These are phyloP conservation scores for Groenewaldozyma salmanticensis DNA, from an alignment of 805 yeast species.

Conservation along the genomic window DNA sequence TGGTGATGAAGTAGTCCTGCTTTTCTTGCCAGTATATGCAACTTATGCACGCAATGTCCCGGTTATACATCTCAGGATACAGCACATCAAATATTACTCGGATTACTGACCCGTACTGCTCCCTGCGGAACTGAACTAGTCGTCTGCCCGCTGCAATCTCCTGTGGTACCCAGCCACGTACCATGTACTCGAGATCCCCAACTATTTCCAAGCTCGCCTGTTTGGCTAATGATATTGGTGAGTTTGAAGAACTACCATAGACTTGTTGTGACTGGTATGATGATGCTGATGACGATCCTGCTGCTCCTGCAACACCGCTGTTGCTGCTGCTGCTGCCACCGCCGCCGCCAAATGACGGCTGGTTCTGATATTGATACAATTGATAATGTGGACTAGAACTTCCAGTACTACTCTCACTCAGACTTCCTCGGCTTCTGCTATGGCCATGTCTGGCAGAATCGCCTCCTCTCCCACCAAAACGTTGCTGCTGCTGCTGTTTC, in stretches of 20 bases:
- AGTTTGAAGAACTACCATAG: not conserved
- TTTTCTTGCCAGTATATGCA: conserved; percentile 51
- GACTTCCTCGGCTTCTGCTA: too few species aligned
- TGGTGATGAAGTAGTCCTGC: conserved; percentile 44
- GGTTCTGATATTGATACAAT: not conserved
- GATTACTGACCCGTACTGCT: conserved; percentile 28
- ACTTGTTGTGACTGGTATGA: not conserved
- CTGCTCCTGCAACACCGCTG: not conserved
- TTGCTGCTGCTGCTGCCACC: not conserved
- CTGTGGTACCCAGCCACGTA: conserved; percentile 37
- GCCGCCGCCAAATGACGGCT: conserved; percentile 1
- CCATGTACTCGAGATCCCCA: conserved; percentile 29
- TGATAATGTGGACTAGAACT: not conserved
- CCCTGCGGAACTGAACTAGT: conserved; percentile 38
- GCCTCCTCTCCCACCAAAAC: not conserved
- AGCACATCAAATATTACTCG: conserved; percentile 33
- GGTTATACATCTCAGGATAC: conserved; percentile 28
- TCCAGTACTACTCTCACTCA: not conserved
- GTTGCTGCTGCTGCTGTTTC: conserved; percentile 1
- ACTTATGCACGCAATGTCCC: conserved; percentile 39
- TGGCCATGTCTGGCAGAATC: not conserved
- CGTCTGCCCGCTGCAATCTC: conserved; percentile 38
- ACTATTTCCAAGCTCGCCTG: conserved; percentile 24
- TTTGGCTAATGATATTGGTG: conserved; percentile 3
- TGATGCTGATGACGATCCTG: conserved; percentile 1